A percentile compares a stretch with the other conserved stretches of the same genome.
Conservation (phyloP, 805 yeast genomes). For the Hanseniaspora pseudoguilliermondii region DNA sequence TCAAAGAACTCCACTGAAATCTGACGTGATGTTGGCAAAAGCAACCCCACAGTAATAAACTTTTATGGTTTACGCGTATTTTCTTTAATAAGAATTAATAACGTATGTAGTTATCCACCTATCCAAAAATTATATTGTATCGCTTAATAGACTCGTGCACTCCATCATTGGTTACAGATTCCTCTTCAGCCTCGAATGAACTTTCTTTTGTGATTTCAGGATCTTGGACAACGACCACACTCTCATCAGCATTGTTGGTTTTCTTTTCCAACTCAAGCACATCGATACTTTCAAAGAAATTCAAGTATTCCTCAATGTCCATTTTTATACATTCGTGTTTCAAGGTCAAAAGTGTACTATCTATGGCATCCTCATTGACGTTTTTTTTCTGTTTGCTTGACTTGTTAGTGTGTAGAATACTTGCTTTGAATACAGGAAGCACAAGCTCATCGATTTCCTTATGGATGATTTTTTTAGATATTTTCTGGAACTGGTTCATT, state of each 20-base stretch:
- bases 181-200: neutral
- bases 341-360: neutral
- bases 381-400: neutral
- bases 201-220: neutral
- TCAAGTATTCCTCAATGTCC: neutral
- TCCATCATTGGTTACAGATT: neutral
- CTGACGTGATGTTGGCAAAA: no score
- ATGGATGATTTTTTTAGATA: neutral
- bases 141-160: neutral
- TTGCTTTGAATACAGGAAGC: constrained; percentile 3
- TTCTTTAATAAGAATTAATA: no score
- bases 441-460: constrained; percentile 5
- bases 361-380: neutral
- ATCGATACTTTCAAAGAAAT: constrained; percentile 1
- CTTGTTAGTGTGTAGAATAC: constrained; percentile 5
- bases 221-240: neutral
- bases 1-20: no score
- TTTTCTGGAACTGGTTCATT: neutral
- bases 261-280: neutral
- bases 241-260: neutral
- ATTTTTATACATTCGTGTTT: constrained; percentile 4
- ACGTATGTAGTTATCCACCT: no score
- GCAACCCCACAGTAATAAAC: no score
- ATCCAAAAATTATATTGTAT: neutral
- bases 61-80: no score